Evolutionary conservation across 441 rosid genomes (phyloP), one percentile per base, ranked within the genome.

Genomic region (Populus hybrid): DNA sequence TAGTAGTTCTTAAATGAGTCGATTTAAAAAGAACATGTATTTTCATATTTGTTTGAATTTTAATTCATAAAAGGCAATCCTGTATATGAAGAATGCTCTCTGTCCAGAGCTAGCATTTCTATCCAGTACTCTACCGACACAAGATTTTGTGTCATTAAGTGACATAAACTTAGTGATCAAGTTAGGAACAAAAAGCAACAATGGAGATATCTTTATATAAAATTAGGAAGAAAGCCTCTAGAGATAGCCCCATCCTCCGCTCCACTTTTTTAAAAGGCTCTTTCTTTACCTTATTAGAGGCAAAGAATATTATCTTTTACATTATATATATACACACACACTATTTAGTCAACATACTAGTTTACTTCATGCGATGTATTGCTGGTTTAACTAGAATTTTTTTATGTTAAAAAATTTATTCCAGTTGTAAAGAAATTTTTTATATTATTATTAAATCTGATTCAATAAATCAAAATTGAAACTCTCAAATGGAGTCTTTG

Each of bases 351-450:
- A 38, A 38, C 3, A 38, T 38, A 0, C 3, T 9, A 38, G 3
- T 2, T 38, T 38, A 38, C 3, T 9, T 38, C 10, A 0, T 38
- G 10, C 2, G 10, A 0, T 36, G 1, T 36, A 9, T 38, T 2
- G 2, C 42, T 0, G 0, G 42, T 38, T 9, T 0, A 38, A 38
- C 42, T 38, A 38, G 2, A 38, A 0, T 9, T 9, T 9, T 38
- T 9, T 38, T 1, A 38, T 0, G 0, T 38, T 0, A 38, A 38
- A 38, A 9, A 10, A 10, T 38, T 2, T 38, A 38, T 38, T 38
- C 0, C 2, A 38, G 12, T 38, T 10, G 1, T 38, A 0, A 0
- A 36, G 2, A 36, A 38, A 0, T 38, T 38, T 38, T 10, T 38
- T 0, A 0, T 38, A 30, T 30, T 30, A 30, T 30, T 30, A 30